Conservation (phyloP, 2,329 filamentous ascomycete species). For the Arthroderma sp. region DNA sequence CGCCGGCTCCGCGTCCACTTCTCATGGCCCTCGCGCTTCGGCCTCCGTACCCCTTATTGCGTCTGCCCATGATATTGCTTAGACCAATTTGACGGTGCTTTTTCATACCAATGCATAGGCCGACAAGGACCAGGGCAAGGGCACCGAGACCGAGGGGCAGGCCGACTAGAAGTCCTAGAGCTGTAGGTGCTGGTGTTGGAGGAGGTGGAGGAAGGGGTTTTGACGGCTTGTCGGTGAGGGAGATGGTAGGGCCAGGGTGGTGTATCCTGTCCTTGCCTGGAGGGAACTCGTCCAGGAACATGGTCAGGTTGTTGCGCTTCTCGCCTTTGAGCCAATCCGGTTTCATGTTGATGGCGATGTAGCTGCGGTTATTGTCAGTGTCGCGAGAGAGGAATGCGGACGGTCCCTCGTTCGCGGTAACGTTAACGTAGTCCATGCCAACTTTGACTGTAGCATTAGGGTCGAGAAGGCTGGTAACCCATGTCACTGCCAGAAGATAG, state of each 20-base stretch:
- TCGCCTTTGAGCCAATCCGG: constrained; percentile 32
- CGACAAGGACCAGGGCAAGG: constrained; percentile 27
- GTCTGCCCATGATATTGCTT: constrained; percentile 26
- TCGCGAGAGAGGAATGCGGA: constrained; percentile 29
- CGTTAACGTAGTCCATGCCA: constrained; percentile 25
- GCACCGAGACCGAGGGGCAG: constrained; percentile 31
- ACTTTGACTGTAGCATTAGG: constrained; percentile 25
- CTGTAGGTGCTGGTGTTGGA: constrained; percentile 19
- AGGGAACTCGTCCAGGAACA: constrained; percentile 26
- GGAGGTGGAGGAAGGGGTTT: constrained; percentile 27
- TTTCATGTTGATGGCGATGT: constrained; percentile 28
- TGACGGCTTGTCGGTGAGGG: constrained; percentile 24
- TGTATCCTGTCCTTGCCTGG: constrained; percentile 14
- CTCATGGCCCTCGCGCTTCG: constrained; percentile 28
- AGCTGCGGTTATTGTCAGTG: constrained; percentile 29
- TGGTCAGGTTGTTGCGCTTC: constrained; percentile 27
- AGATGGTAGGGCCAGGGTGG: constrained; percentile 28
- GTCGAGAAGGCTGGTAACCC: constrained; percentile 26
- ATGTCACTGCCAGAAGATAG: constrained; percentile 20
- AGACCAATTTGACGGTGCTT: constrained; percentile 29
- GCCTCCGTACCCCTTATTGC: constrained; percentile 28
- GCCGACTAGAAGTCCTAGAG: constrained; percentile 31
- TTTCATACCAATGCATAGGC: constrained; percentile 32
- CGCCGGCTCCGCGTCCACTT: constrained; percentile 19
- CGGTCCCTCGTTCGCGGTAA: constrained; percentile 20